Percentiles rank a stretch among this genome's conserved stretches.
Conservation (phyloP, 1,284 basidiomycete genomes). For the Trichosporon inkin region DNA sequence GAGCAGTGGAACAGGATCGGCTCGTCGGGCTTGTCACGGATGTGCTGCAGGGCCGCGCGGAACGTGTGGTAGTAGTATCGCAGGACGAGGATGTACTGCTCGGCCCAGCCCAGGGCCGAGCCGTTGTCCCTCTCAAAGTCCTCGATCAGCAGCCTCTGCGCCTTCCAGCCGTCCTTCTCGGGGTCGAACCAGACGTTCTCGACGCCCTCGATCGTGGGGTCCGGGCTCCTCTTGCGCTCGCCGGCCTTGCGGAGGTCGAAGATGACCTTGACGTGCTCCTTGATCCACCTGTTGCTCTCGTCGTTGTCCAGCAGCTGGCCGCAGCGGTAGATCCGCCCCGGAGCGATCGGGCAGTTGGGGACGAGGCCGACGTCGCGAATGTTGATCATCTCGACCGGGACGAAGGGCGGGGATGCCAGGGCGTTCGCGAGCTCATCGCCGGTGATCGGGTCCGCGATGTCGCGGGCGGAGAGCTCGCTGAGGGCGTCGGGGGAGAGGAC, state of each 20-base stretch:
- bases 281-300: slow-evolving; percentile 11
- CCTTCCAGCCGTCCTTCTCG: not conserved
- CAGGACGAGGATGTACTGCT: slow-evolving; percentile 12
- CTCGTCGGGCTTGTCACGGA: slow-evolving; percentile 10
- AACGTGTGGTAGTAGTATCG: slow-evolving; percentile 7
- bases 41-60: slow-evolving; percentile 18
- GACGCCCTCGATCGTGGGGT: slow-evolving; percentile 12
- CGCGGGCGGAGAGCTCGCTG: slow-evolving; percentile 1
- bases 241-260: slow-evolving; percentile 17
- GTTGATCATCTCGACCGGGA: slow-evolving; percentile 15
- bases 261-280: slow-evolving; percentile 6
- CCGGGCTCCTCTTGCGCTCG: slow-evolving; percentile 10
- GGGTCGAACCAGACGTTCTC: slow-evolving; percentile 7
- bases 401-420: slow-evolving; percentile 15
- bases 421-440: not conserved
- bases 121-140: slow-evolving; percentile 18
- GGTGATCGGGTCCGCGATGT: slow-evolving; percentile 2
- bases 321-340: slow-evolving; percentile 13
- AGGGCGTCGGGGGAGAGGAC: slow-evolving; percentile 9
- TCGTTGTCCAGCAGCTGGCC: slow-evolving; percentile 6
- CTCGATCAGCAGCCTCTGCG: not conserved
- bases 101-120: slow-evolving; percentile 9
- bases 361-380: slow-evolving; percentile 19
- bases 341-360: slow-evolving; percentile 7
- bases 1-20: slow-evolving; percentile 23